Evolutionary conservation across 1,139 yeast genomes (phyloP), one percentile per base, ranked within the genome.

Genomic region (Yamadazyma songkhlaensis): DNA sequence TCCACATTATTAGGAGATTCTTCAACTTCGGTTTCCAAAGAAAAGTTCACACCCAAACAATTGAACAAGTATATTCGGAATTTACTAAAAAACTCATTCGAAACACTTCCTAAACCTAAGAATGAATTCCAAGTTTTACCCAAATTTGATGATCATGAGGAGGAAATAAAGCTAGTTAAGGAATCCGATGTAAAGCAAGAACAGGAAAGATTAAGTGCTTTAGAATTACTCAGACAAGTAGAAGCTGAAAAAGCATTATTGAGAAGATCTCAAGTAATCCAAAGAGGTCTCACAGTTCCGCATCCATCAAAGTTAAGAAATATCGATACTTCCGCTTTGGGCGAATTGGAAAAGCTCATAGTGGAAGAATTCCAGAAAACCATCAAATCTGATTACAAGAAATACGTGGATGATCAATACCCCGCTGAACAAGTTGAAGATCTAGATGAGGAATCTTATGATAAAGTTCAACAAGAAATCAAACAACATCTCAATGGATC

Each of bases 271-370:
- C 74, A 67, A 43, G 83, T 67, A 0, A 57, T 79, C 0, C 79
- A 76, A 45, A 53, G 58, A 33, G 72, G 64, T 0, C 60, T 82
- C n/a, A 68, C 72, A 0, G 60, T 82, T 9, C 86, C 87, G 0
- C 33, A 59, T 11, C 62, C 73, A 0, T 38, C 45, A 2, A 26
- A 39, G 0, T 24, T 53, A 1, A 51, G 38, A 15, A 15, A 9
- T 6, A 12, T 38, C 9, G 42, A 39, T 8, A 6, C 33, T n/a
- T 37, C 38, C 1, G 25, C 29, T 8, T 28, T 38, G 6, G 34
- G 40, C 4, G 38, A 32, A 1, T 25, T 65, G 3, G 57, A 56
- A 2, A 29, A 42, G 9, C 40, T 51, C n/a, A 60, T 81, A 0
- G 57, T 55, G 8, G 36, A 44, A 4, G 79, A 75, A 37, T 50